Percentiles rank a stretch among this genome's conserved stretches.
phyloP scores from a whole-genome alignment of 2,329 filamentous ascomycete species.

The Talaromyces sp. region DNA sequence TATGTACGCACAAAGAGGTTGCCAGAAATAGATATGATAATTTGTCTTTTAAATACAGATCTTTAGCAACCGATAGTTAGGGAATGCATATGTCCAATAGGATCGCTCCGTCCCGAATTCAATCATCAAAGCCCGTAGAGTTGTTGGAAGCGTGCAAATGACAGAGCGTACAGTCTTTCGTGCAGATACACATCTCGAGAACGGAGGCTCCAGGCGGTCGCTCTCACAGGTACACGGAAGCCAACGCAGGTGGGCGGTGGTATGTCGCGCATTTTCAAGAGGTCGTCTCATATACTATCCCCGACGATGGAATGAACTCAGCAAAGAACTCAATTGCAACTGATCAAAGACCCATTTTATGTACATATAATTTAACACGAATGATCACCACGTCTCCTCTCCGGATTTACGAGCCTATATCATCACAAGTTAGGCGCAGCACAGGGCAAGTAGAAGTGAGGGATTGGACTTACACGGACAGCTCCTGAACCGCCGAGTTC shows the following conservation, averaged over 20 bases:
- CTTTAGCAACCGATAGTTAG: neutral
- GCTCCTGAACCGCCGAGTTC: slow-evolving; percentile 69
- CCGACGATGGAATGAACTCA: neutral
- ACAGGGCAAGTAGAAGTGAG: neutral
- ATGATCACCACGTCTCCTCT: slow-evolving; percentile 33
- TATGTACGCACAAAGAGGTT: neutral
- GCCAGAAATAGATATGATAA: neutral
- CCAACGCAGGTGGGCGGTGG: neutral
- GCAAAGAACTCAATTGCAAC: slow-evolving; percentile 2
- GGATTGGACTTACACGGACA: slow-evolving; percentile 53
- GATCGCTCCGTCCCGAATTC: neutral
- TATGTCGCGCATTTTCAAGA: neutral
- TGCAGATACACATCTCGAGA: neutral
- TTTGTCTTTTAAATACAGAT: neutral
- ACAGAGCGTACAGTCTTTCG: neutral
- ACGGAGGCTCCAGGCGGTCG: neutral
- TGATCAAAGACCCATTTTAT: slow-evolving; percentile 25
- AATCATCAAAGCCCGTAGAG: neutral
- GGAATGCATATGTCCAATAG: neutral
- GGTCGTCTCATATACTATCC: neutral
- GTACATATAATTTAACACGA: slow-evolving; percentile 30
- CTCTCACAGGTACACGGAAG: neutral
- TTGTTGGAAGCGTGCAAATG: neutral
- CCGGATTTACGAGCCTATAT: slow-evolving; percentile 35
- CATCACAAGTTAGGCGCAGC: slow-evolving; percentile 9